phyloP scores from a whole-genome alignment of 208 protist species.

The Acanthamoeba royreba region DNA sequence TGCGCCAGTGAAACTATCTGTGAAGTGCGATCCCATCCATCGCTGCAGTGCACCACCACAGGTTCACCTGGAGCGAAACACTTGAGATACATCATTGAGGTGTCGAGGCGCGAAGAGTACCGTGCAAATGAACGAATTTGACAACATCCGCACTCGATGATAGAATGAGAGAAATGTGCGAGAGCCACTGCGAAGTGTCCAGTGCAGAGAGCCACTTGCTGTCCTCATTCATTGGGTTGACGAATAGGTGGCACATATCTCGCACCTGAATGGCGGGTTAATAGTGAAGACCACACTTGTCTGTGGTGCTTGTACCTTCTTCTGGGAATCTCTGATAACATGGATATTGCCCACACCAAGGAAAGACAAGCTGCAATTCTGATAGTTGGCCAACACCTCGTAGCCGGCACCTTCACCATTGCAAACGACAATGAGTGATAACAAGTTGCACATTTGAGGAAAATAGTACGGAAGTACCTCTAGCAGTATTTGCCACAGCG shows the following conservation, averaged over 20 bases:
- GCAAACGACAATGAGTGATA: neutral
- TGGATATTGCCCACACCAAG: slow-evolving; percentile 87
- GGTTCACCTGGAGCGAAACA: neutral
- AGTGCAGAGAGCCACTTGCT: slow-evolving; percentile 26
- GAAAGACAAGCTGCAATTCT: slow-evolving; percentile 82
- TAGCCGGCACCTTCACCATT: slow-evolving; percentile 7
- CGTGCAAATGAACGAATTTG: neutral
- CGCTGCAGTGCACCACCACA: slow-evolving; percentile 71
- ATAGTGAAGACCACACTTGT: neutral
- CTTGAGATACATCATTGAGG: neutral
- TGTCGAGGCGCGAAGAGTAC: neutral
- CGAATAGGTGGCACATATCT: neutral
- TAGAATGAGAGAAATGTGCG: neutral
- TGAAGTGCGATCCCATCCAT: slow-evolving; percentile 96
- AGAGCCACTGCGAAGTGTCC: slow-evolving; percentile 13
- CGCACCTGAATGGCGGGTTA: neutral
- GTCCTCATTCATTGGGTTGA: neutral
- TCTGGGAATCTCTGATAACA: slow-evolving; percentile 64
- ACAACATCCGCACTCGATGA: neutral
- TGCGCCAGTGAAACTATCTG: slow-evolving; percentile 51
- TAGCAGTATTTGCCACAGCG: slow-evolving; percentile 42
- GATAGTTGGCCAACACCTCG: slow-evolving; percentile 45
- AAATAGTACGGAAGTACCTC: neutral
- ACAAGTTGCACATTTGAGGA: neutral
- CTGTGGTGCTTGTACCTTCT: neutral